Evolutionary conservation across 1,139 yeast species (phyloP), one percentile per base, ranked within the genome.

Genomic region (Kazachstania sp.): DNA sequence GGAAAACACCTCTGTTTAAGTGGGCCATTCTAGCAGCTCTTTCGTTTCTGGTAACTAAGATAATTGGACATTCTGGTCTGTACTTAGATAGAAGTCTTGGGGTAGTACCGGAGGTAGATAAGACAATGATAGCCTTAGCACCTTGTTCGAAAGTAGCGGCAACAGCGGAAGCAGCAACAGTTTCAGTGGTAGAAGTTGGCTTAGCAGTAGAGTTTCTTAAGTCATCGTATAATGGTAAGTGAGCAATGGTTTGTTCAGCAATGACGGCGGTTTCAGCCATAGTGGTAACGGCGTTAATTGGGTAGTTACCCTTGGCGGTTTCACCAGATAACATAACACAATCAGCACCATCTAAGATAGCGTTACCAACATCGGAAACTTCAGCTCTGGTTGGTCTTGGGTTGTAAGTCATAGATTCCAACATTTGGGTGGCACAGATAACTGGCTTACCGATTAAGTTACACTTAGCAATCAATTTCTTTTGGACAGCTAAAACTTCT

Each of bases 321-420:
- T 92, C 99, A 70, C 98, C 98, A 49, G 96, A 86, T 71, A 92
- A 81, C 98, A 92, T 92, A 68, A 90, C 96, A 84, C 97, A 92
- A 77, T 92, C 99, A 65, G 97, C 97, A 74, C 99, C 99, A 68
- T 92, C 99, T 69, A 92, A 81, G 62, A 94, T 85, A 61, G 98
- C 98, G 72, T 92, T 92, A 75, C 98, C 98, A 56, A 94, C 98
- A 72, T 92, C 99, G 49, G 95, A 84, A 55, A 92, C 97, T 77
- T 92, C 99, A 61, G 99, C 99, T 77, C 99, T 86, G 69, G 99
- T 92, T 72, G 99, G 98, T 74, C 98, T 85, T 70, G 99, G 99
- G 83, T 92, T 94, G 75, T 84, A 87, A 52, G 97, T 92, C 99
- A 92, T 92, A 52, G 97, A 87, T 75, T 92, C 99, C 72, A 92